These are phyloP conservation scores for Gomphus bonarii DNA, from an alignment of 1,284 basidiomycete species.

Conservation along the genomic window DNA sequence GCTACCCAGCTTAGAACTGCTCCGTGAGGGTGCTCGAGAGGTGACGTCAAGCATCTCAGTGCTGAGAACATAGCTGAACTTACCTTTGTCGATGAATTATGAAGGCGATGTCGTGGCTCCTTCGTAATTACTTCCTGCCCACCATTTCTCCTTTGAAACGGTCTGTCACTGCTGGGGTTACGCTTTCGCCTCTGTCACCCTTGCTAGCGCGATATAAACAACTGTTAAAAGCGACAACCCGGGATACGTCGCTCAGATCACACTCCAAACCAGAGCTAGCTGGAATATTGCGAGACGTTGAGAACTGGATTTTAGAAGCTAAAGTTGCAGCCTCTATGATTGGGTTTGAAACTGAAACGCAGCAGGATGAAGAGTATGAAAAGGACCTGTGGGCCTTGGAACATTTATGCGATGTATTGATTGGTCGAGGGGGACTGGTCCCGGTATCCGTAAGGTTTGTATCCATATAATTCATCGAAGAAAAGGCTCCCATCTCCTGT, in stretches of 20 bases:
- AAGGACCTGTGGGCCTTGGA: conserved; percentile 61
- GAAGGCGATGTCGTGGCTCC: conserved; percentile 69
- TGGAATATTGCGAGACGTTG: conserved; percentile 41
- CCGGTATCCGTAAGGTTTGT: conserved; percentile 69
- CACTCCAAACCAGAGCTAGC: conserved; percentile 41
- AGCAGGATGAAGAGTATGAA: conserved; percentile 22
- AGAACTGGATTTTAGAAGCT: conserved; percentile 67
- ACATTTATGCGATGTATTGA: conserved; percentile 49
- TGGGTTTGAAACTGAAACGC: conserved; percentile 25
- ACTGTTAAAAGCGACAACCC: conserved; percentile 46
- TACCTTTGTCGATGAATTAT: not conserved
- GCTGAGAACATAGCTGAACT: not conserved
- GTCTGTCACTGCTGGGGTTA: conserved; percentile 16
- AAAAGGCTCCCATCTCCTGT: not conserved
- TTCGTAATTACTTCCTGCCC: conserved; percentile 73
- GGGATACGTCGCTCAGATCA: conserved; percentile 50
- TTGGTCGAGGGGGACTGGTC: conserved; percentile 59
- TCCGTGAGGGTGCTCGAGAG: conserved; percentile 68
- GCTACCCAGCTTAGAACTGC: conserved; percentile 73
- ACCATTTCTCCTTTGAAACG: conserved; percentile 44
- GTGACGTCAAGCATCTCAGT: conserved; percentile 24
- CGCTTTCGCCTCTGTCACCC: conserved; percentile 42
- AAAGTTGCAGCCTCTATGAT: conserved; percentile 45
- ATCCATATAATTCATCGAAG: not conserved
- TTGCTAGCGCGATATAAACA: conserved; percentile 60